Evolutionary conservation across 2,329 filamentous ascomycete genomes (phyloP).

Genomic region (Fusarium staphyleae): DNA sequence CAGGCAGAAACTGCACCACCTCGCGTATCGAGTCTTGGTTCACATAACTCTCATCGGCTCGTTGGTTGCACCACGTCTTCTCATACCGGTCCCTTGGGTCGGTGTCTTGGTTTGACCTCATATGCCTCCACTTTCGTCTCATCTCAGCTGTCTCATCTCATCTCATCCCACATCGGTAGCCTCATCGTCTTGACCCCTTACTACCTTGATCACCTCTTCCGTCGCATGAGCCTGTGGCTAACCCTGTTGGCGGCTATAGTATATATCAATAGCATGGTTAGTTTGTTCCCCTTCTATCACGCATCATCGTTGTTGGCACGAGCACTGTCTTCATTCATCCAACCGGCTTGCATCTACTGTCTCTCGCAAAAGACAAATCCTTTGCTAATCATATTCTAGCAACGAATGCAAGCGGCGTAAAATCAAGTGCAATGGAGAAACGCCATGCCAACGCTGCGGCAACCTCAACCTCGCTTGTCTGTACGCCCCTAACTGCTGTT

Average conservation of each 20-base stretch:
- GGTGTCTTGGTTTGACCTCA: background rate
- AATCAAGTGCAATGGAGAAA: slow-evolving; percentile 77
- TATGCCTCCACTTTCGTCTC: background rate
- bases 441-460: slow-evolving; percentile 71
- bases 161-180: background rate
- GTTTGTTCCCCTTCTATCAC: slow-evolving; percentile 33
- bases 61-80: slow-evolving; percentile 20
- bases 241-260: slow-evolving; percentile 47
- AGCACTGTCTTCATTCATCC: background rate
- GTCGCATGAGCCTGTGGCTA: slow-evolving; percentile 20
- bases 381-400: slow-evolving; percentile 47
- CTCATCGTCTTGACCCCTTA: background rate
- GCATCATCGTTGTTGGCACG: background rate
- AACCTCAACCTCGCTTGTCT: slow-evolving; percentile 71
- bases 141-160: background rate
- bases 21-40: slow-evolving; percentile 15
- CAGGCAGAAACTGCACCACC: slow-evolving; percentile 6
- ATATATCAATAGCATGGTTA: slow-evolving; percentile 69
- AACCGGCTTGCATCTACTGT: background rate
- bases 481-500: slow-evolving; percentile 71
- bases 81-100: slow-evolving; percentile 7
- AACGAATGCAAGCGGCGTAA: slow-evolving; percentile 80
- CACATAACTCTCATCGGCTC: slow-evolving; percentile 3
- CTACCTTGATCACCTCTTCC: background rate
- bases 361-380: background rate